phyloP scores from a whole-genome alignment of 345 rosid species.

The Carallia brachiata region DNA sequence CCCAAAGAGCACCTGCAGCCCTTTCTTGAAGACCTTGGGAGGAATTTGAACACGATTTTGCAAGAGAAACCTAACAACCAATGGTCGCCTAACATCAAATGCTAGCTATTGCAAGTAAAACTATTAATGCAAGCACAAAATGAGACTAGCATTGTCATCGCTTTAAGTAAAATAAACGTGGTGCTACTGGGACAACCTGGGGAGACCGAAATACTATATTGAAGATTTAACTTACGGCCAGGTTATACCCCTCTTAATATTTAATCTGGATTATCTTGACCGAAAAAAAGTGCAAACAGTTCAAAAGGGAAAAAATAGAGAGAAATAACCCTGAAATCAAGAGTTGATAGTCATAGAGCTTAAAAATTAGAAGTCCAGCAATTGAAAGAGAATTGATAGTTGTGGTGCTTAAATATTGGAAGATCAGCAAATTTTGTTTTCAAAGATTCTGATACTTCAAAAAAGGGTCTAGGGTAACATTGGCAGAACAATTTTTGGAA shows the following conservation, averaged over 20 bases:
- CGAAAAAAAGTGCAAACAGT: not conserved
- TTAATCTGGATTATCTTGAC: not conserved
- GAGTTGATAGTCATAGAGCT: too few relatives aligned
- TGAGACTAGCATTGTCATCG: not conserved
- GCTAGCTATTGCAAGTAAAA: not conserved
- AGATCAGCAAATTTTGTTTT: too few relatives aligned
- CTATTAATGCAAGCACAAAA: not conserved
- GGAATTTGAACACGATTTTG: slow-evolving; percentile 32
- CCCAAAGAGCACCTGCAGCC: slow-evolving; percentile 44
- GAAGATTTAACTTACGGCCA: not conserved
- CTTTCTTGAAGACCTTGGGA: slow-evolving; percentile 43
- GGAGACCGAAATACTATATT: not conserved
- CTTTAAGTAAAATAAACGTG: not conserved
- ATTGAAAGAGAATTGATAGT: too few relatives aligned
- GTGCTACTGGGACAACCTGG: too few relatives aligned
- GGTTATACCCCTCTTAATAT: not conserved
- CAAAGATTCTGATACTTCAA: too few relatives aligned
- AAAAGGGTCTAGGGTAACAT: too few relatives aligned
- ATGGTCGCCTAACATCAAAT: too few relatives aligned
- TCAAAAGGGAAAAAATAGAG: not conserved
- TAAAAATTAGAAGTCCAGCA: too few relatives aligned
- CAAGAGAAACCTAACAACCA: slow-evolving; percentile 34
- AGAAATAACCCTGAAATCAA: too few relatives aligned
- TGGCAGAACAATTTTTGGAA: too few relatives aligned
- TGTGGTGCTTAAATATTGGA: too few relatives aligned